Percentiles rank a stretch among this genome's conserved stretches.
Conservation (phyloP, 2,329 filamentous ascomycete genomes). For the Neopestalotiopsis rosae region DNA sequence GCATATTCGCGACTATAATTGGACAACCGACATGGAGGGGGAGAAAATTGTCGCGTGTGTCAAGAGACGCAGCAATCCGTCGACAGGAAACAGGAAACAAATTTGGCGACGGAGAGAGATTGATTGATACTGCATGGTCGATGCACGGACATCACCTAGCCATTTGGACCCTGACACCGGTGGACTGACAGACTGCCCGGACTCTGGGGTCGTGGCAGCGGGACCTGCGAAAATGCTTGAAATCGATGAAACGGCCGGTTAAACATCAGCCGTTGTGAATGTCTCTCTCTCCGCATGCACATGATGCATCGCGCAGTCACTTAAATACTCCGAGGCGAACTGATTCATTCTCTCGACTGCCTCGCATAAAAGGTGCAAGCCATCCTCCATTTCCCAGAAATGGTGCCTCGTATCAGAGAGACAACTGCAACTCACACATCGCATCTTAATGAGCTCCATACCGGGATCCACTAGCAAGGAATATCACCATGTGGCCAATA, state of each 20-base stretch:
- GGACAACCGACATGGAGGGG: not conserved
- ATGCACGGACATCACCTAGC: not conserved
- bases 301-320: not conserved
- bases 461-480: constrained; percentile 1
- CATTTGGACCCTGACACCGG: not conserved
- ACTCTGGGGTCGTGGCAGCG: not conserved
- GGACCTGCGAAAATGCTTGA: not conserved
- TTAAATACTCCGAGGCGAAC: not conserved
- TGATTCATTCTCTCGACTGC: not conserved
- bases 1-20: not conserved
- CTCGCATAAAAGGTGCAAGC: no score
- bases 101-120: not conserved
- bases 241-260: not conserved
- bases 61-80: not conserved
- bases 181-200: not conserved
- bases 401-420: not conserved
- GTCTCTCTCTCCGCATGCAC: not conserved
- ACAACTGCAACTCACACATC: not conserved
- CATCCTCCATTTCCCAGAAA: not conserved
- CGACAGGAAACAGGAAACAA: not conserved
- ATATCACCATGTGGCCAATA: constrained; percentile 6
- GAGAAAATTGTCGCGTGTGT: not conserved
- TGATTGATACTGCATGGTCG: not conserved
- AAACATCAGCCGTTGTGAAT: not conserved
- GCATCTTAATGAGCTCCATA: not conserved